phyloP scores from a whole-genome alignment of 1,284 basidiomycete species.

The Lentinus polychrous region DNA sequence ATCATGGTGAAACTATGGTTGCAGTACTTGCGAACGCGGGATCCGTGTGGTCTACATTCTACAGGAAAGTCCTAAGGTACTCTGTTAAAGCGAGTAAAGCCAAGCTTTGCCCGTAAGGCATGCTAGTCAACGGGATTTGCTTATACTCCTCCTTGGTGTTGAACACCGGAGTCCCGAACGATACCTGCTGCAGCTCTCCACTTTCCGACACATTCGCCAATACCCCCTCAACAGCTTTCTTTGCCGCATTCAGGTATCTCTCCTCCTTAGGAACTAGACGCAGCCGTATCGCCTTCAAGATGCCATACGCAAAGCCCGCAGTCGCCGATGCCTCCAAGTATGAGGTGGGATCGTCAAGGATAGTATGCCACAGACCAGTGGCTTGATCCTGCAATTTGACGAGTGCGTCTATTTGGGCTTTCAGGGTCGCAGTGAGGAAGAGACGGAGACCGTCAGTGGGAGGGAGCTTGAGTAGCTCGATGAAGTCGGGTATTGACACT shows the following conservation, averaged over 20 bases:
- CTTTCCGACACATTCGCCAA: constrained; percentile 43
- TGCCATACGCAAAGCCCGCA: constrained; percentile 59
- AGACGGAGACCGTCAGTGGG: constrained; percentile 37
- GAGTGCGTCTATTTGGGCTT: constrained; percentile 49
- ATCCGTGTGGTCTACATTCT: constrained; percentile 6
- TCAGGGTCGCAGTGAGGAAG: constrained; percentile 41
- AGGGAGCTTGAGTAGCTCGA: constrained; percentile 41
- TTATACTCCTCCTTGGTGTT: constrained; percentile 48
- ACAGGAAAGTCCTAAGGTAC: constrained; percentile 37
- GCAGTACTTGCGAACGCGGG: too few species aligned
- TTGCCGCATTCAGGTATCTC: constrained; percentile 38
- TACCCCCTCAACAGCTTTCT: constrained; percentile 46
- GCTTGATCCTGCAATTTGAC: constrained; percentile 40
- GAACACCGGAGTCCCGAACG: constrained; percentile 57
- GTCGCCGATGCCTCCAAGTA: constrained; percentile 57
- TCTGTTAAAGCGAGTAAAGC: constrained; percentile 43
- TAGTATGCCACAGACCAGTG: constrained; percentile 57
- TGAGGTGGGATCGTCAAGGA: constrained; percentile 48
- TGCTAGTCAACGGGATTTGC: constrained; percentile 49
- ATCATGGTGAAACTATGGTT: too few species aligned
- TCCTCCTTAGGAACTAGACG: constrained; percentile 38
- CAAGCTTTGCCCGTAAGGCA: constrained; percentile 62
- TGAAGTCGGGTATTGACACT: constrained; percentile 55
- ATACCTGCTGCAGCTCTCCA: constrained; percentile 49
- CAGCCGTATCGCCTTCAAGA: constrained; percentile 47